A percentile compares a stretch with the other conserved stretches of the same genome.
phyloP scores from a whole-genome alignment of 257 asterid genomes.

The Solanum sitiens region DNA sequence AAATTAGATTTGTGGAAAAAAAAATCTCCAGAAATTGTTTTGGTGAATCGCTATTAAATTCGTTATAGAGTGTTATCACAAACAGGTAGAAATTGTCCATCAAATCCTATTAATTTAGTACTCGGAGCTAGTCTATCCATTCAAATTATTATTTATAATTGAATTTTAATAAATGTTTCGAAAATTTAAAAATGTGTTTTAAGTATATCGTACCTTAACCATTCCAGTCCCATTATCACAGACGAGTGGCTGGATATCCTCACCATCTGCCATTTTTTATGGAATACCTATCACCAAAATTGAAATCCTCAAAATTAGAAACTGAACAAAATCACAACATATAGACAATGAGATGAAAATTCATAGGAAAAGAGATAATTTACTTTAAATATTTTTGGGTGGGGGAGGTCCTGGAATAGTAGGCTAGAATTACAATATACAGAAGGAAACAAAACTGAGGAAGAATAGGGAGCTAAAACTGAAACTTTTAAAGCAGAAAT shows the following conservation, averaged over 20 bases:
- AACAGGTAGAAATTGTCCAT: neutral
- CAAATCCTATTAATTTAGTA: neutral
- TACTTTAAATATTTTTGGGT: neutral
- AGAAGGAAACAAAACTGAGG: neutral
- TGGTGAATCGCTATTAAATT: neutral
- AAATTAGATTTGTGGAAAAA: neutral
- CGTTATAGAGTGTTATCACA: neutral
- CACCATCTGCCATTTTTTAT: conserved; percentile 5
- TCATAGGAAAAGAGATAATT: neutral
- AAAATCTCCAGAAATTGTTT: neutral
- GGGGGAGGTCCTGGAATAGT: neutral
- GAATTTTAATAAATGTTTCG: neutral
- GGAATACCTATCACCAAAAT: neutral
- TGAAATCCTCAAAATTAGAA: neutral
- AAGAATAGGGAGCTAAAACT: neutral
- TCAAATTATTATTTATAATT: neutral
- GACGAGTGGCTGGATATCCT: conserved; percentile 7
- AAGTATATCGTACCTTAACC: neutral
- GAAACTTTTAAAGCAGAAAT: neutral
- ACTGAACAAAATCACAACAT: neutral
- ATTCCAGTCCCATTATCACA: conserved; percentile 10
- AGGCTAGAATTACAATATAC: neutral
- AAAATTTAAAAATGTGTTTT: neutral
- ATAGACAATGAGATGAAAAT: neutral
- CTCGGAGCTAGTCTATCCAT: neutral